These are phyloP conservation scores for Harringtonia aguacate DNA, from an alignment of 2,329 filamentous ascomycete genomes.

Conservation along the genomic window DNA sequence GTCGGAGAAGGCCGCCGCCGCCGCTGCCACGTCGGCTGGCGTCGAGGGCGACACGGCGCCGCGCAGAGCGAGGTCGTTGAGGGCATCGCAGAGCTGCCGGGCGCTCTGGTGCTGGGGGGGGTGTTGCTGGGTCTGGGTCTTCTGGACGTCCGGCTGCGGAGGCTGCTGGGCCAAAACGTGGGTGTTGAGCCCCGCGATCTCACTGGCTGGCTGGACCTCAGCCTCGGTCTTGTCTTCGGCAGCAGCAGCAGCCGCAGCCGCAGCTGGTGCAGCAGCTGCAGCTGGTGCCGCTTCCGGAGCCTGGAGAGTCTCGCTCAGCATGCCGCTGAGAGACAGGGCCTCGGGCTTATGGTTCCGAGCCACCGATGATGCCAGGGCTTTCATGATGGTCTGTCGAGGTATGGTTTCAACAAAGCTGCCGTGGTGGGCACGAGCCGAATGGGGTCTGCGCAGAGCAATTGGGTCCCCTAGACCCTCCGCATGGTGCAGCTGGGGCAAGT, in stretches of 20 bases:
- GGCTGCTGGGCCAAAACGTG: no score
- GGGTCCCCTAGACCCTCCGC: conserved; percentile 5
- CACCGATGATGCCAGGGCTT: conserved; percentile 65
- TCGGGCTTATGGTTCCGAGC: conserved; percentile 50
- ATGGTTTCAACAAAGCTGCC: conserved; percentile 56
- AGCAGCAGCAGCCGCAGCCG: background rate
- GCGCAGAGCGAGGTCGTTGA: conserved; percentile 39
- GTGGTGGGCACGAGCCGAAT: conserved; percentile 7
- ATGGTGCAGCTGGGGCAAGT: conserved; percentile 1
- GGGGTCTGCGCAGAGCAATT: conserved; percentile 6
- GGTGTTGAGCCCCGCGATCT: no score
- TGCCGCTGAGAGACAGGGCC: conserved; percentile 49
- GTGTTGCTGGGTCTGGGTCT: background rate
- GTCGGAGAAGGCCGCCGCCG: conserved; percentile 42
- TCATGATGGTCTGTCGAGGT: conserved; percentile 72
- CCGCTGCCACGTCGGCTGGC: conserved; percentile 22
- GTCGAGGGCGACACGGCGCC: conserved; percentile 8
- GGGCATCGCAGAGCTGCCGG: conserved; percentile 52
- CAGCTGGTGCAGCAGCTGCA: background rate
- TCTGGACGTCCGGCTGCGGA: background rate
- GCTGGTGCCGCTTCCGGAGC: background rate
- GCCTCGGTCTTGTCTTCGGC: no score
- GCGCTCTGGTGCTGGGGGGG: conserved; percentile 20
- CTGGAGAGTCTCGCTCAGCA: conserved; percentile 35
- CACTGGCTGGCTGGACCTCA: no score